These are phyloP conservation scores for Barnettozyma salicaria DNA, from an alignment of 805 yeast genomes.

Conservation along the genomic window DNA sequence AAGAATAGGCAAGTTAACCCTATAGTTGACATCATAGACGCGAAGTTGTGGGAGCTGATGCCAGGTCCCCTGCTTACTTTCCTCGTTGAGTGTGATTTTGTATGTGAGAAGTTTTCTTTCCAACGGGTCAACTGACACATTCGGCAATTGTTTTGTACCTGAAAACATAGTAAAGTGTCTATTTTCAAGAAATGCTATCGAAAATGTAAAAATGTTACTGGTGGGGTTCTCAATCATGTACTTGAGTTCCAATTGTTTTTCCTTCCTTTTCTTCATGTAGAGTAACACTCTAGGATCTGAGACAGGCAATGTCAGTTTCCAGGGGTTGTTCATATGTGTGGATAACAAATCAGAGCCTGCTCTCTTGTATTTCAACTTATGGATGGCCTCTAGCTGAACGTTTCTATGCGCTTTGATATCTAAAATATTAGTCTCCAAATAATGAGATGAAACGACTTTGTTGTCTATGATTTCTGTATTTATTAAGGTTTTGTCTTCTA, in stretches of 20 bases:
- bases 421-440: conserved; percentile 30
- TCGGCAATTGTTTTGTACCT: conserved; percentile 27
- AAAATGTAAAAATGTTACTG: conserved; percentile 56
- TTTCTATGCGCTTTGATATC: conserved; percentile 36
- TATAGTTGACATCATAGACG: conserved; percentile 64
- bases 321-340: conserved; percentile 31
- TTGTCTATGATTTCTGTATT: conserved; percentile 5
- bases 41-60: conserved; percentile 52
- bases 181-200: conserved; percentile 39
- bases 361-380: conserved; percentile 33
- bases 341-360: conserved; percentile 21
- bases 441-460: conserved; percentile 16
- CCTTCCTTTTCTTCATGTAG: conserved; percentile 21
- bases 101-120: conserved; percentile 41
- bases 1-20: conserved; percentile 51
- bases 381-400: conserved; percentile 27
- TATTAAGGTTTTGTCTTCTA: conserved; percentile 17
- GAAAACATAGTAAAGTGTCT: conserved; percentile 30
- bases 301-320: conserved; percentile 53
- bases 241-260: conserved; percentile 28
- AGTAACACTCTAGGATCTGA: conserved; percentile 66
- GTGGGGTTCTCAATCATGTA: conserved; percentile 74
- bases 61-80: conserved; percentile 8
- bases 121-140: conserved; percentile 49
- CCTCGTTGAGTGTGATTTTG: conserved; percentile 18